Conservation (phyloP, 371 early-diverging fungal species). For the Actinomortierella ambigua region DNA sequence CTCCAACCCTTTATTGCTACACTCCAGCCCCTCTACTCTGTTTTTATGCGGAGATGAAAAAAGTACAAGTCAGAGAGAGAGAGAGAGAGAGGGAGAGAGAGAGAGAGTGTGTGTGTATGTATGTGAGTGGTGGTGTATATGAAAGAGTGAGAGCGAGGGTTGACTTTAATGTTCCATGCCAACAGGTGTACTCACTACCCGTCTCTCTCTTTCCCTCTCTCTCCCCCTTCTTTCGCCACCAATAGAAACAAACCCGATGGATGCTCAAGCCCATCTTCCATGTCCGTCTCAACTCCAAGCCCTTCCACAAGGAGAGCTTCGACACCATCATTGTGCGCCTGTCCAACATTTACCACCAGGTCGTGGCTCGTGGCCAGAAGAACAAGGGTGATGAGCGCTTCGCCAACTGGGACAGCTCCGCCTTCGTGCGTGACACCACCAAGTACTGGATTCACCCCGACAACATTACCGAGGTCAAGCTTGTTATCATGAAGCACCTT, state of each 20-base stretch:
- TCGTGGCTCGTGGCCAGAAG: constrained; percentile 82
- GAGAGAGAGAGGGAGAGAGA: background rate
- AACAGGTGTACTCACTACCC: background rate
- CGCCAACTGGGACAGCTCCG: constrained; percentile 36
- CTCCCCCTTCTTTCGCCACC: constrained; percentile 26
- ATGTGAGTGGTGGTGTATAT: no score
- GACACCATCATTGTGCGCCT: constrained; percentile 90
- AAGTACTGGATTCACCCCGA: constrained; percentile 99
- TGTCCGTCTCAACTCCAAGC: constrained; percentile 83
- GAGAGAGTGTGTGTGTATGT: no score
- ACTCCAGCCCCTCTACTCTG: background rate
- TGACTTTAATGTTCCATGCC: no score
- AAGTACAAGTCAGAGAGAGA: background rate
- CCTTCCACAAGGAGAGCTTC: constrained; percentile 92
- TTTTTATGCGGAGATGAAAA: background rate
- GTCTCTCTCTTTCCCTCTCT: constrained; percentile 17
- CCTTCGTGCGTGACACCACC: constrained; percentile 90
- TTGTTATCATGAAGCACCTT: constrained; percentile 92
- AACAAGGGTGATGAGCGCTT: constrained; percentile 55
- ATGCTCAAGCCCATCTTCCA: constrained; percentile 88
- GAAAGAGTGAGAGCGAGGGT: no score
- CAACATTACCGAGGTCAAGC: constrained; percentile 97
- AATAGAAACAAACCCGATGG: constrained; percentile 84
- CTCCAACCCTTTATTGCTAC: no score
- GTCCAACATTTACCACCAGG: constrained; percentile 89